Conservation (phyloP, 2,329 filamentous ascomycete species). For the Xylariaceae sp. region DNA sequence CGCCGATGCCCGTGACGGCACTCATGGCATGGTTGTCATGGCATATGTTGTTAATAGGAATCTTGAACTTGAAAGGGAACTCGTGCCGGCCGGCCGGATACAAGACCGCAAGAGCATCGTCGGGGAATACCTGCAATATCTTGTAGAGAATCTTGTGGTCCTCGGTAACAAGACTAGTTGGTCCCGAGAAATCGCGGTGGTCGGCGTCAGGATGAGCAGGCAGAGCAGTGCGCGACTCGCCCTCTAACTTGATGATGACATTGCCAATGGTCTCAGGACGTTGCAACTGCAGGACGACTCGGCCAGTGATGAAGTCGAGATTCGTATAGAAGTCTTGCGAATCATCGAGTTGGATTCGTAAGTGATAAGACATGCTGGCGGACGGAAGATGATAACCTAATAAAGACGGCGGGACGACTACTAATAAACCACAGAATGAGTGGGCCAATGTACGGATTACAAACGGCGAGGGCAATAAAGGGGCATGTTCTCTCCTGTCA, state of each 20-base stretch:
- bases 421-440: not conserved
- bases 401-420: not conserved
- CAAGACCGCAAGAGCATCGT: constrained; percentile 41
- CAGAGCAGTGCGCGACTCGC: constrained; percentile 66
- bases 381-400: not conserved
- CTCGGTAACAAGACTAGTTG: constrained; percentile 46
- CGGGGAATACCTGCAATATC: constrained; percentile 66
- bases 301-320: constrained; percentile 65
- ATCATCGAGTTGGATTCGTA: constrained; percentile 58
- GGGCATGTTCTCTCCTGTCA: not conserved
- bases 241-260: constrained; percentile 78
- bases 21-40: constrained; percentile 49
- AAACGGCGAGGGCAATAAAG: not conserved
- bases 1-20: constrained; percentile 50
- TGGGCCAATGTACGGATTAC: not conserved
- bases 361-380: constrained; percentile 52
- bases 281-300: constrained; percentile 51
- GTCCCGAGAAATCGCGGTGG: constrained; percentile 36
- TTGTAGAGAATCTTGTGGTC: constrained; percentile 72
- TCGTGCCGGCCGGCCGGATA: constrained; percentile 62
- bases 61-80: constrained; percentile 74
- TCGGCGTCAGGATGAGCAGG: constrained; percentile 44
- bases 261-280: constrained; percentile 66
- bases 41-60: constrained; percentile 72
- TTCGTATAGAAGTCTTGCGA: constrained; percentile 72